Conservation (phyloP, 257 asterid genomes). For the Scutellaria galericulata region DNA sequence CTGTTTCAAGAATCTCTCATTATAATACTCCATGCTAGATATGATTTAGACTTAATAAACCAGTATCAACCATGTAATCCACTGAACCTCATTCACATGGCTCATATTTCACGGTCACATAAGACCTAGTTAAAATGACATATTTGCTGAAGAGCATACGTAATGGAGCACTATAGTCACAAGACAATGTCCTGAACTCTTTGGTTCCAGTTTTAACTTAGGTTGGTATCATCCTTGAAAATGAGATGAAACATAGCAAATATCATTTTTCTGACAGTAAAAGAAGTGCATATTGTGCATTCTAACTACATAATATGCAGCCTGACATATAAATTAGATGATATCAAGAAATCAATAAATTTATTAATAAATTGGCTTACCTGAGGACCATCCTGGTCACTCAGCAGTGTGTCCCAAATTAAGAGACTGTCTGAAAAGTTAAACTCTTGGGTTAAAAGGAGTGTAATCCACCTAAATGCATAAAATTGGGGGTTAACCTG, state of each 20-base stretch:
- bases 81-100: neutral
- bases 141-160: neutral
- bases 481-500: slow-evolving; percentile 99
- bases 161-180: neutral
- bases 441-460: slow-evolving; percentile 94
- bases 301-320: neutral
- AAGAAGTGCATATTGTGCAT: slow-evolving; percentile 6
- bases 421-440: slow-evolving; percentile 74
- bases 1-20: neutral
- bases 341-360: slow-evolving; percentile 12
- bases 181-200: neutral
- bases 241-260: neutral
- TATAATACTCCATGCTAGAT: neutral
- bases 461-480: slow-evolving; percentile 99
- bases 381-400: slow-evolving; percentile 99
- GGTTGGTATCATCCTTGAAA: neutral
- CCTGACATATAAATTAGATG: neutral
- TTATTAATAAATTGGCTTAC: slow-evolving; percentile 47
- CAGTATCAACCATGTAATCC: neutral
- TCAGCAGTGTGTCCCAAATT: slow-evolving; percentile 93
- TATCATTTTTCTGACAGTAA: neutral
- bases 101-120: neutral
- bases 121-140: neutral
- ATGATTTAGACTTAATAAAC: neutral
- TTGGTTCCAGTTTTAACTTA: slow-evolving; percentile 3